Evolutionary conservation across 2,329 filamentous ascomycete genomes (phyloP), one percentile per base, ranked within the genome.

Genomic region (Neoscytalidium dimidiatum): DNA sequence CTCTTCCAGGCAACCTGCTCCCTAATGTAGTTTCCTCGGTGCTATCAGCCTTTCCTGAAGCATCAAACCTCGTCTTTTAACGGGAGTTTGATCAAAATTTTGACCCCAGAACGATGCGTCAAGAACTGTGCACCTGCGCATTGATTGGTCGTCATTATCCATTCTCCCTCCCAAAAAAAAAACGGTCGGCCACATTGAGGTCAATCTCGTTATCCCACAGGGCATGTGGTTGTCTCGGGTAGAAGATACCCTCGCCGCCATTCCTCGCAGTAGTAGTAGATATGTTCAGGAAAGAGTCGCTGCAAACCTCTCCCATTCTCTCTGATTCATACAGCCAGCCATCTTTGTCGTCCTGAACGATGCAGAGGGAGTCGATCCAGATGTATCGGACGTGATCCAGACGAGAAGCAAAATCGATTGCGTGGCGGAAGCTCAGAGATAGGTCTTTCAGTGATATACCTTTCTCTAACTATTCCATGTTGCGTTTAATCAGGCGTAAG

Each of bases 241-340:
- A 66, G 29, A 71, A 72, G 0, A 73, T 38, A 0, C 71, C 71
- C 13, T 60, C 35, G 9, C 68, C 31, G 4, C 67, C 61, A n/a
- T 71, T 31, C 3, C 28, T 7, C 1, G 71, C 63, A 17, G 67
- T 66, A 3, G 72, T 72, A 1, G 72, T 70, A 7, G 71, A 72
- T 0, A 73, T 68, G 11, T 72, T 73, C 8, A 72, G 67, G 23
- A 62, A 73, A 1, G 70, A 52, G 14, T 68, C 21, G 4, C 46
- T 31, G 23, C 71, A 72, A 0, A 72, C 58, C 6, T 62, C 48
- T 4, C 66, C 67, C 69, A 72, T 72, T 2, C 53, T 6, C 2
- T 56, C 43, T 13, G 62, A 67, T 48, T 72, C 66, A 7, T 67
- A 48, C 2, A 69, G 26, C 70, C 71, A 71, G 23, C 73, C 71